Base-by-base conservation (phyloP, 2,329 filamentous ascomycete genomes). In the Xylaria sp. region DNA sequence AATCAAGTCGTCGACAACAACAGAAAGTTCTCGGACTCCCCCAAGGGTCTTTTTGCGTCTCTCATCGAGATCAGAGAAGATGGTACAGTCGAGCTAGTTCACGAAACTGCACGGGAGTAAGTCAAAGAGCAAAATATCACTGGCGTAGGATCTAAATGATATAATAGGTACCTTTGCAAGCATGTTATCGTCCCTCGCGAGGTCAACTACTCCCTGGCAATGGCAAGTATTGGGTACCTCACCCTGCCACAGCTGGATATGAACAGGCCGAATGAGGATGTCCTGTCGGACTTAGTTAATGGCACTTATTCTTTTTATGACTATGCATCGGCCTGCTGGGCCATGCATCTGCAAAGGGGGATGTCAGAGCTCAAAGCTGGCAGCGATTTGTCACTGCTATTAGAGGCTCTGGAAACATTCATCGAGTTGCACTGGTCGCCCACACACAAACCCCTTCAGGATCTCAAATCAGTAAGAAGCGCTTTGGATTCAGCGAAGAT, bases 1-100 rank as follows among this genome's bases (percentile, higher is more conserved):
- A 67, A 73, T 34, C 61, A 73, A 50, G 57, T 50, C 5, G 69
- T 81, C 18, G 70, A 80, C 20, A 73, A 72, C 57, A 70, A 75
- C n/a, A 67, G 71, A 3, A 63, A 69, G 52, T 62, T 80, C 25
- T 58, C 60, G 15, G 74, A 76, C 23, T 67, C 74, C 20, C 70
- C 74, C 5, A 77, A 78, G 67, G 78, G 79, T 34, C 73, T 80
- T 25, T 79, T 76, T 57, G 79, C 74, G 13, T 80, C 80, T 4
- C 69, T 82, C 34, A 73, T 81, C 2, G 76, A 78, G 39, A 51
- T 76, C 4, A 37, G 65, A 46, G 51, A 61, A 12, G 74, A 77
- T 56, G 73, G 71, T 28, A 76, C 73, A 0, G 66, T 81, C 7
- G 69, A 77, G 46, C 64, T 82, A 6, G 78, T 82, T 18, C 80